Conservation (phyloP, 768 basidiomycete genomes). For the Naganishia vishniacii region DNA sequence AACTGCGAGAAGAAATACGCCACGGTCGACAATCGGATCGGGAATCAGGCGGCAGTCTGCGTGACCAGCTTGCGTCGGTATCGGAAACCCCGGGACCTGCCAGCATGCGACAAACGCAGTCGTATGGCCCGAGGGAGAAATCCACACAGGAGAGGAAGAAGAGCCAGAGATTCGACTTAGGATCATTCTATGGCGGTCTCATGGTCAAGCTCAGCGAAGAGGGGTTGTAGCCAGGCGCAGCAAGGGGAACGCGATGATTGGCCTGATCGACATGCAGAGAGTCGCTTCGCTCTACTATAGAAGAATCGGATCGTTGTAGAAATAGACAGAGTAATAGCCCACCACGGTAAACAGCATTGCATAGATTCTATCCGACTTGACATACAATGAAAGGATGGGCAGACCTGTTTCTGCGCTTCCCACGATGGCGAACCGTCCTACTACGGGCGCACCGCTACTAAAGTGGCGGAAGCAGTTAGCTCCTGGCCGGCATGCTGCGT, state of each 20-base stretch:
- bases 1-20: conserved; percentile 2
- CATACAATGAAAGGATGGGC: too few species aligned
- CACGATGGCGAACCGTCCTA: too few species aligned
- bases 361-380: too few species aligned
- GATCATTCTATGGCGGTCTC: conserved; percentile 82
- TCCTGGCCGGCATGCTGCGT: too few species aligned
- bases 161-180: conserved; percentile 64
- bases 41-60: background rate
- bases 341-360: too few species aligned
- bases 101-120: conserved; percentile 20
- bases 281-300: background rate
- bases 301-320: background rate
- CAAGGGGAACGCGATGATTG: background rate
- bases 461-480: too few species aligned
- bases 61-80: conserved; percentile 3
- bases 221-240: conserved; percentile 51
- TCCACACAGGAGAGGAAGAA: conserved; percentile 30
- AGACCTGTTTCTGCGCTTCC: too few species aligned
- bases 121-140: conserved; percentile 27
- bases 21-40: background rate
- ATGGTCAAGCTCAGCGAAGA: conserved; percentile 87
- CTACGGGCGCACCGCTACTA: too few species aligned
- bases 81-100: background rate
- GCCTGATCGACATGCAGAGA: background rate
- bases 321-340: background rate